These are phyloP conservation scores for Mollisiaceae sp. DNA, from an alignment of 2,329 filamentous ascomycete genomes.

Conservation along the genomic window DNA sequence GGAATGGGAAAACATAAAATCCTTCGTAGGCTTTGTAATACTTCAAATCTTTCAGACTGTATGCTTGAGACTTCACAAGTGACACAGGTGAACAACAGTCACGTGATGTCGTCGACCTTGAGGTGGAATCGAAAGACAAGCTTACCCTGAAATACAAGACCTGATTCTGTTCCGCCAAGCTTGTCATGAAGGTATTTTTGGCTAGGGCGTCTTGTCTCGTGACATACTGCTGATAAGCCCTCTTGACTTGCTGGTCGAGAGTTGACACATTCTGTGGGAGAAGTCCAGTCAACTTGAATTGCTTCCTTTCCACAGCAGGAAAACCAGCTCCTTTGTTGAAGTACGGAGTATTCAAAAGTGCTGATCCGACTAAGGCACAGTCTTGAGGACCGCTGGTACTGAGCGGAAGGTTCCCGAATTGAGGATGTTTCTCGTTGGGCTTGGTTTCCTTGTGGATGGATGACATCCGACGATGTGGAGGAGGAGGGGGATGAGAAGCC, in stretches of 20 bases:
- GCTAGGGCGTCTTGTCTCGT: conserved; percentile 67
- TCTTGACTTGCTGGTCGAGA: conserved; percentile 74
- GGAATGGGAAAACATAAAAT: not conserved
- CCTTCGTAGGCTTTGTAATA: not conserved
- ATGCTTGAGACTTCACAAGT: not conserved
- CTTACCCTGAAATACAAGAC: conserved; percentile 77
- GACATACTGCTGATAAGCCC: conserved; percentile 82
- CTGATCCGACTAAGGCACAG: conserved; percentile 55
- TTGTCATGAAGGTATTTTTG: conserved; percentile 89
- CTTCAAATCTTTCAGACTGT: not conserved
- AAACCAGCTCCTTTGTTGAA: conserved; percentile 89
- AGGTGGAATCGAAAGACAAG: not conserved
- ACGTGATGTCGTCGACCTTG: not conserved
- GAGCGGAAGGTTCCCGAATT: conserved; percentile 53
- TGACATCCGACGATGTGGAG: conserved; percentile 24
- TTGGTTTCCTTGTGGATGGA: conserved; percentile 33
- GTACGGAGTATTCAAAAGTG: conserved; percentile 66
- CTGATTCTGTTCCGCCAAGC: conserved; percentile 83
- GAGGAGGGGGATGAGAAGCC: not conserved
- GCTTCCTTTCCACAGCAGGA: conserved; percentile 66
- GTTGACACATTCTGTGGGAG: conserved; percentile 75
- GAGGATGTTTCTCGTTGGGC: conserved; percentile 40
- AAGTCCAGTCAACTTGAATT: conserved; percentile 74
- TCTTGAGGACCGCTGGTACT: conserved; percentile 54
- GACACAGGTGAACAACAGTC: not conserved